Evolutionary conservation across 2,329 filamentous ascomycete species (phyloP), one percentile per base, ranked within the genome.

Genomic region (Emericellopsis atlantica): DNA sequence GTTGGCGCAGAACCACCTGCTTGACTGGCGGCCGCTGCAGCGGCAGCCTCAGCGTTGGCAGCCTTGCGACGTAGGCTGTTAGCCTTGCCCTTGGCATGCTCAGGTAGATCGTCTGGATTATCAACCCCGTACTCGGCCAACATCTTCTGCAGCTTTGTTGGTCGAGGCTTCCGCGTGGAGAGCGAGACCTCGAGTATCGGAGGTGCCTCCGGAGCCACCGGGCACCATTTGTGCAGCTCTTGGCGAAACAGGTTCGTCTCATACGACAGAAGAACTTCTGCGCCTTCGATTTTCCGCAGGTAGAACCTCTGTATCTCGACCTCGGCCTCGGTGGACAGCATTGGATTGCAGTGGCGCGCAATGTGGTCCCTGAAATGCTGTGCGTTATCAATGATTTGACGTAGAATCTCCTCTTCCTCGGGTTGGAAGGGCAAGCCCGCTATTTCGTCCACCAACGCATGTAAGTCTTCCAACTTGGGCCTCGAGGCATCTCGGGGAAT

Each of bases 231-330:
- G 62, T 98, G 92, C 43, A 98, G 70, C 55, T 95, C 88, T 56
- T 95, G 88, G 21, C 90, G 81, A 66, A 98, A 90, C 60, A 93
- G 95, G 56, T 98, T 98, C n/a, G 90, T 95, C 64, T 98, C 92
- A 43, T 81, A 83, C 0, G 89, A 76, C 3, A 98, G 70, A 4
- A 98, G 72, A 40, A 98, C 89, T 57, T 98, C 92, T 1, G 92
- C 89, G 3, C 92, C 92, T 62, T 98, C 92, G 41, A 98, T 88
- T 64, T 98, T 98, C 43, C 92, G 84, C 33, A 98, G 69, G 52
- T 95, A 96, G 61, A 98, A 98, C 6, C 93, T 79, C 59, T 95
- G 83, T 0, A 84, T 89, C 41, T 88, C 84, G 8, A 88, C 81
- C 56, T 96, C 90, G 34, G 90, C 86, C 10, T 84, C 79, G 1